Evolutionary conservation across 306 rosid genomes (phyloP), one percentile per base, ranked within the genome.

Genomic region (Carpinus fangiana): DNA sequence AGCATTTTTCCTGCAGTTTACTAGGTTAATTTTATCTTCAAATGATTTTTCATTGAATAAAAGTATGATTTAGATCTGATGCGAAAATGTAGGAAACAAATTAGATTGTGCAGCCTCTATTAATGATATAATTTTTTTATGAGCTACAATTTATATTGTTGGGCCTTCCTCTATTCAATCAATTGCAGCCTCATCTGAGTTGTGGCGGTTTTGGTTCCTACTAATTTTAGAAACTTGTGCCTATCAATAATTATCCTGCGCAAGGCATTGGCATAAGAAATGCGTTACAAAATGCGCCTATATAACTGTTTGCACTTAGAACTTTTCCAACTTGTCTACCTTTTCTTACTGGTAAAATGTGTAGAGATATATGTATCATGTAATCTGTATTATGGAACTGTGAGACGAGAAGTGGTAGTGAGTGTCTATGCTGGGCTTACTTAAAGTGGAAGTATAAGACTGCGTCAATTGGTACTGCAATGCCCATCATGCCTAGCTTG

Each of bases 11-110:
- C 77, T 75, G 66, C 66, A 76, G 84, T 68, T 75, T 78, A 78
- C 31, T 81, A 83, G 86, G 81, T 78, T 80, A 76, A 76, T 86
- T 89, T 83, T 86, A 82, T 87, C 75, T 48, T 70, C 82, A 73
- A 86, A 82, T 80, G 87, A 86, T 73, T 65, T 81, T 84, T 68
- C 38, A 78, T 91, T 75, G 76, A 90, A 92, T 90, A 93, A 88
- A 77, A 52, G 76, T 77, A 72, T 47, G 85, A 83, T 77, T 75
- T 80, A 78, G 79, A 80, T 78, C 66, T 77, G 62, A 82, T 74
- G 81, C 76, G 81, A 82, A 87, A 61, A 59, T 75, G 86, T 73
- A 84, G 84, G 86, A 73, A 78, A 76, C 68, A 78, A 85, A 73
- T 81, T 80, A 47, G 52, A 45, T 81, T 78, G 87, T 82, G 62